phyloP scores from a whole-genome alignment of 2,329 filamentous ascomycete genomes.

The Xylariaceae sp. region DNA sequence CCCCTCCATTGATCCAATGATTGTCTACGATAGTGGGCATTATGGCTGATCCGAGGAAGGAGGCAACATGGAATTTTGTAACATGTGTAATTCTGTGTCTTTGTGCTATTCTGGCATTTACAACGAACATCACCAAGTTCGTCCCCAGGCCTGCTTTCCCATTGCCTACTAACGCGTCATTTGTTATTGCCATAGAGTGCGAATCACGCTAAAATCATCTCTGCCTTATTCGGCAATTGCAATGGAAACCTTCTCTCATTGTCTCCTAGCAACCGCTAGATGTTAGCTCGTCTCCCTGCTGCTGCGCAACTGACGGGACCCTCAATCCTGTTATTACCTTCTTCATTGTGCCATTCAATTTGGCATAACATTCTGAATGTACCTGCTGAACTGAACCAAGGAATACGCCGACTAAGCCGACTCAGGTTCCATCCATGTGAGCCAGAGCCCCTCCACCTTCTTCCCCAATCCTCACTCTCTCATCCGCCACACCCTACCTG shows the following conservation, averaged over 20 bases:
- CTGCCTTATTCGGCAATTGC: slow-evolving; percentile 10
- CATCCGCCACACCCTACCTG: background rate
- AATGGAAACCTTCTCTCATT: slow-evolving; percentile 14
- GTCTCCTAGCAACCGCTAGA: slow-evolving; percentile 15
- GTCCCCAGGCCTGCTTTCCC: background rate
- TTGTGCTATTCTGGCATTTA: background rate
- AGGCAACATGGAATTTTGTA: background rate
- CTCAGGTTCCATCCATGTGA: background rate
- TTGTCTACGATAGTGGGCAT: too few species aligned
- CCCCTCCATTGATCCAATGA: slow-evolving; percentile 14
- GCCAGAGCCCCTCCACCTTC: background rate
- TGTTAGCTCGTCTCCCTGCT: slow-evolving; percentile 1
- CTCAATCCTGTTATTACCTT: too few species aligned
- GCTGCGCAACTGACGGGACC: slow-evolving; percentile 1
- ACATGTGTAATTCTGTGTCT: background rate
- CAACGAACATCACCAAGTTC: background rate
- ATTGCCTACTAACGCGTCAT: background rate
- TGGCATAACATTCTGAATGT: background rate
- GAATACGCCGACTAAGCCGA: background rate
- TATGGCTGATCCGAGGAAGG: too few species aligned
- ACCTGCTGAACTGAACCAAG: background rate
- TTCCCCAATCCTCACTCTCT: background rate
- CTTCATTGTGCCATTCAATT: background rate
- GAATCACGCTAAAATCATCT: too few species aligned
- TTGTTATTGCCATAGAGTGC: background rate